These are phyloP conservation scores for Syncephalis fuscata DNA, from an alignment of 371 early-diverging fungal species.

Conservation along the genomic window DNA sequence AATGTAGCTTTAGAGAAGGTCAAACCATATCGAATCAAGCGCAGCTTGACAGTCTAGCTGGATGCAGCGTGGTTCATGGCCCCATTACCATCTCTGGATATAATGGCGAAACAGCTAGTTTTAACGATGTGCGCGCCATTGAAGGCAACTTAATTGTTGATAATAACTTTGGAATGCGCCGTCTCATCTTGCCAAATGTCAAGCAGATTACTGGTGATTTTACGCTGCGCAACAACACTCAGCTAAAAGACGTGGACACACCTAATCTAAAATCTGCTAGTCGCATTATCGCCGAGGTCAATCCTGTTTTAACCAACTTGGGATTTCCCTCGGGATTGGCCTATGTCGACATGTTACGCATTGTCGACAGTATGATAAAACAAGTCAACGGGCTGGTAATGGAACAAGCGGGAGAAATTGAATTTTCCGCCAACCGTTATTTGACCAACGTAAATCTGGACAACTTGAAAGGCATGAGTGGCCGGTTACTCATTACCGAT, in stretches of 20 bases:
- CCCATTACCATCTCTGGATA: conserved; percentile 19
- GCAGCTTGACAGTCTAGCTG: conserved; percentile 22
- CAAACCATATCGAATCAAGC: conserved; percentile 6
- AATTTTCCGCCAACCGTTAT: conserved; percentile 22
- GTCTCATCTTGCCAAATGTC: conserved; percentile 22
- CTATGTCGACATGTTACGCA: conserved; percentile 15
- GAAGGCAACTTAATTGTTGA: conserved; percentile 20
- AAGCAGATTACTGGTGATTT: conserved; percentile 22
- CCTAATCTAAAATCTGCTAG: conserved; percentile 15
- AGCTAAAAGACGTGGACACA: conserved; percentile 16
- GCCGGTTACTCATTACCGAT: conserved; percentile 6
- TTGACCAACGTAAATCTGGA: background rate
- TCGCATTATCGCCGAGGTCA: conserved; percentile 16
- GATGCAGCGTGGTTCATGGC: conserved; percentile 24
- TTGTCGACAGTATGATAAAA: conserved; percentile 23
- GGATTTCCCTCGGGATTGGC: conserved; percentile 14
- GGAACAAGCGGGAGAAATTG: conserved; percentile 14
- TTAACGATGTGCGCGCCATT: conserved; percentile 18
- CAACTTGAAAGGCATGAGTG: background rate
- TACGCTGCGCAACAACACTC: conserved; percentile 22
- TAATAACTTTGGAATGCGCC: conserved; percentile 16
- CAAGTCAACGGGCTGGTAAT: conserved; percentile 22
- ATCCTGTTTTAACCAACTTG: conserved; percentile 18
- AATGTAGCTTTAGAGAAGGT: too few relatives aligned
- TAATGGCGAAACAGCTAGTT: too few relatives aligned